Evolutionary conservation across 495 filamentous ascomycete species (phyloP).

Genomic region (Aspergillus biplanus): DNA sequence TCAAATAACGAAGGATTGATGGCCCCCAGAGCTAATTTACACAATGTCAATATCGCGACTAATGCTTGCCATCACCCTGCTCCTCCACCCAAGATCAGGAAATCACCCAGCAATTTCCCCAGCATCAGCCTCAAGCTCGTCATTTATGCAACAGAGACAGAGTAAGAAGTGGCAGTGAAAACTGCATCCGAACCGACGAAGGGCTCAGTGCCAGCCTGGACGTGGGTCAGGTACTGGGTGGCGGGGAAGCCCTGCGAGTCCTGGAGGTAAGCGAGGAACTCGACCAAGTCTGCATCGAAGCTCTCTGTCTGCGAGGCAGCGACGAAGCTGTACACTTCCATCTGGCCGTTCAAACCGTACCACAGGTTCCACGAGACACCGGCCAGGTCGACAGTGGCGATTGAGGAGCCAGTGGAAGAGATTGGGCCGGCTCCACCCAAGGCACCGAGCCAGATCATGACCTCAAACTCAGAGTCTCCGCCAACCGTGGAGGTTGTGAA

Average conservation of each 20-base stretch:
- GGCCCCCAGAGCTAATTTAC: neutral
- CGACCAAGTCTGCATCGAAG: slow-evolving; percentile 59
- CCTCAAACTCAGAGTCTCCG: slow-evolving; percentile 59
- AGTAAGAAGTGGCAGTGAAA: slow-evolving; percentile 44
- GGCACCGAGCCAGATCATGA: slow-evolving; percentile 73
- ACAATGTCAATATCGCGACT: neutral
- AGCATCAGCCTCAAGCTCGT: neutral
- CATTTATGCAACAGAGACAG: slow-evolving; percentile 43
- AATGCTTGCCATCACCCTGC: neutral
- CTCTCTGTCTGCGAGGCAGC: slow-evolving; percentile 46
- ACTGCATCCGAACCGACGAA: slow-evolving; percentile 49
- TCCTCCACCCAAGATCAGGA: neutral
- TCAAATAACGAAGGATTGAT: neutral
- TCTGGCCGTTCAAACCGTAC: slow-evolving; percentile 57
- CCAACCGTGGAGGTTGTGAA: slow-evolving; percentile 56
- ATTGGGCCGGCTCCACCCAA: slow-evolving; percentile 66
- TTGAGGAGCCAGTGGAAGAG: slow-evolving; percentile 56
- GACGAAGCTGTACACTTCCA: slow-evolving; percentile 65
- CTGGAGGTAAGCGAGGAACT: slow-evolving; percentile 62
- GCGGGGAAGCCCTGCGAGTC: slow-evolving; percentile 50
- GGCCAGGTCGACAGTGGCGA: slow-evolving; percentile 57
- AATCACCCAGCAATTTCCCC: neutral
- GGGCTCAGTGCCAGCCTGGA: slow-evolving; percentile 62
- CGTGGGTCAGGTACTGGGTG: slow-evolving; percentile 57
- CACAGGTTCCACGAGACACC: slow-evolving; percentile 58